Evolutionary conservation across 1,284 basidiomycete species (phyloP).

Genomic region (Athelia sp.): DNA sequence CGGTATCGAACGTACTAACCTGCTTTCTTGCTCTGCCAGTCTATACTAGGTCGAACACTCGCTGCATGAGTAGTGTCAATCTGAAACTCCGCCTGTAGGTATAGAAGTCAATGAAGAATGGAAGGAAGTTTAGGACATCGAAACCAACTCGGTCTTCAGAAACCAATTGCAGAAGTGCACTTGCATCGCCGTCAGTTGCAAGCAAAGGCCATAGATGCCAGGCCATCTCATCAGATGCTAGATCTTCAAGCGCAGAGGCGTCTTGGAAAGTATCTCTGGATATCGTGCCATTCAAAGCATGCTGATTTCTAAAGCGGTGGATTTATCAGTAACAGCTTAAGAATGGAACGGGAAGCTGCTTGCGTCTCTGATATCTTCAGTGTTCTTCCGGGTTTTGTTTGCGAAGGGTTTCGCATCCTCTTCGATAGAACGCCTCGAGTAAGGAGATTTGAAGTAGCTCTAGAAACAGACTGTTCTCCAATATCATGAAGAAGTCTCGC

Average conservation of each 20-base stretch:
- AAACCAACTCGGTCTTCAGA: conserved; percentile 59
- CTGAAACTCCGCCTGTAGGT: conserved; percentile 54
- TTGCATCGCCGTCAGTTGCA: conserved; percentile 69
- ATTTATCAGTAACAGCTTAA: conserved; percentile 2
- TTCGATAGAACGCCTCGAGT: conserved; percentile 61
- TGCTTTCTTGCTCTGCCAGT: conserved; percentile 84
- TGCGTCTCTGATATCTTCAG: conserved; percentile 70
- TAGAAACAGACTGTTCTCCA: conserved; percentile 47
- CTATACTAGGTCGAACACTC: conserved; percentile 46
- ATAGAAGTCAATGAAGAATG: neutral
- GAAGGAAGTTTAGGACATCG: neutral
- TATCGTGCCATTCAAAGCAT: conserved; percentile 61
- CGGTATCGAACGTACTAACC: conserved; percentile 44
- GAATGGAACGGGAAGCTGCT: conserved; percentile 17
- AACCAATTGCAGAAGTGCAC: conserved; percentile 64
- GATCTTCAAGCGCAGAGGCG: conserved; percentile 57
- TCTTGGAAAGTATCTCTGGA: conserved; percentile 63
- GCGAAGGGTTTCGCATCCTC: conserved; percentile 54
- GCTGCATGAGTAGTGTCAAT: conserved; percentile 61
- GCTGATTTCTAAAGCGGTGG: conserved; percentile 49
- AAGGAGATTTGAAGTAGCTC: conserved; percentile 55
- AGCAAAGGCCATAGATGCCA: conserved; percentile 72
- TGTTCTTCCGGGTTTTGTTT: conserved; percentile 59
- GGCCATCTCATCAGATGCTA: conserved; percentile 38
- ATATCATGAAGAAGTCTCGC: conserved; percentile 48